Evolutionary conservation across 106 monocot genomes (phyloP).

Genomic region (Dioscorea zingiberensis): DNA sequence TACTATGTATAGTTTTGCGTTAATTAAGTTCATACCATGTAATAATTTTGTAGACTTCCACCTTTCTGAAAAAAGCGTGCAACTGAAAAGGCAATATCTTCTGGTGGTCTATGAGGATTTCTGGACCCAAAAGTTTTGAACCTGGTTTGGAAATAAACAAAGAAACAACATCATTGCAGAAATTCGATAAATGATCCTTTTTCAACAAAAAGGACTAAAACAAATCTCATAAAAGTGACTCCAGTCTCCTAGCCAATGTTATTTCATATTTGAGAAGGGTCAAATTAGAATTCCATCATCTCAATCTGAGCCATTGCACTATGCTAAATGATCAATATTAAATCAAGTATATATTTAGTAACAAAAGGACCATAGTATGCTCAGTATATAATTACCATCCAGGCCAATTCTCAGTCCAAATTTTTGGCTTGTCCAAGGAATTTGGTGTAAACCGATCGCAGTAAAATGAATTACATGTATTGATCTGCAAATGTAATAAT

Average conservation of each 20-base stretch:
- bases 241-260: too few relatives aligned
- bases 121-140: conserved; percentile 82
- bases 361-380: background rate
- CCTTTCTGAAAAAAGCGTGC: conserved; percentile 98
- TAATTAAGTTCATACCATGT: conserved; percentile 54
- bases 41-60: conserved; percentile 92
- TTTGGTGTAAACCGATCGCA: conserved; percentile 88
- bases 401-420: conserved; percentile 99
- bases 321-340: too few relatives aligned
- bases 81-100: conserved; percentile 94
- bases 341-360: background rate
- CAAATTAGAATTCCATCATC: too few relatives aligned
- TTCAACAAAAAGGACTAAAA: background rate
- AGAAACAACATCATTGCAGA: too few relatives aligned
- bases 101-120: conserved; percentile 92
- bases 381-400: conserved; percentile 59
- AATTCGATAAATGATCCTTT: background rate
- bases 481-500: conserved; percentile 56
- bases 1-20: conserved; percentile 90
- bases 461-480: conserved; percentile 96
- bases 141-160: conserved; percentile 52
- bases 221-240: too few relatives aligned
- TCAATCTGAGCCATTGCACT: too few relatives aligned
- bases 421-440: conserved; percentile 73
- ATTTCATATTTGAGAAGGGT: too few relatives aligned